Percentiles rank a stretch among this genome's conserved stretches.
Conservation (phyloP, 345 rosid genomes). For the Gossypium thurberi region DNA sequence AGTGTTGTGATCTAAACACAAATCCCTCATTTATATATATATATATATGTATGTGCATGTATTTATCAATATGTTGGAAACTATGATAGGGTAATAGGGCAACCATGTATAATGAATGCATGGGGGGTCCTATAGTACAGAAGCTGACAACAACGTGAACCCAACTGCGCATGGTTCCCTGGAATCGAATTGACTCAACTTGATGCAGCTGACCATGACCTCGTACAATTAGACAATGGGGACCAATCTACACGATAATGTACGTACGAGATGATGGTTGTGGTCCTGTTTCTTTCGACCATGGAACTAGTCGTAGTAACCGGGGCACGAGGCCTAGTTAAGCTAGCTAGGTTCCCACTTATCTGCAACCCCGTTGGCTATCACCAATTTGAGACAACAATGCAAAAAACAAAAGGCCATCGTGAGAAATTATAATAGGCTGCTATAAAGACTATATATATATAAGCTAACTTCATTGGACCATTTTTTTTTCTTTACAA, state of each 20-base stretch:
- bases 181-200: neutral
- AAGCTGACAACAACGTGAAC: conserved; percentile 6
- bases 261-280: neutral
- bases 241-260: conserved; percentile 11
- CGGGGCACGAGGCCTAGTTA: neutral
- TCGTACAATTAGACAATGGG: conserved; percentile 19
- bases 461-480: neutral
- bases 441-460: too few relatives aligned
- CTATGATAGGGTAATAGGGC: neutral
- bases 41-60: too few relatives aligned
- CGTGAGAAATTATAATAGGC: too few relatives aligned
- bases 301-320: neutral
- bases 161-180: neutral
- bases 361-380: conserved; percentile 25
- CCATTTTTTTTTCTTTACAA: neutral
- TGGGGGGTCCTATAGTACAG: neutral
- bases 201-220: neutral
- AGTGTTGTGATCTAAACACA: too few relatives aligned
- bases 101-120: neutral
- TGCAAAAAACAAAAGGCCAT: neutral
- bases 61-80: neutral
- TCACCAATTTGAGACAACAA: neutral
- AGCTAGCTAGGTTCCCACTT: conserved; percentile 25
- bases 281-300: conserved; percentile 6
- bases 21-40: too few relatives aligned